Evolutionary conservation across 805 yeast genomes (phyloP), one percentile per base, ranked within the genome.

Genomic region (Candida suzukii): DNA sequence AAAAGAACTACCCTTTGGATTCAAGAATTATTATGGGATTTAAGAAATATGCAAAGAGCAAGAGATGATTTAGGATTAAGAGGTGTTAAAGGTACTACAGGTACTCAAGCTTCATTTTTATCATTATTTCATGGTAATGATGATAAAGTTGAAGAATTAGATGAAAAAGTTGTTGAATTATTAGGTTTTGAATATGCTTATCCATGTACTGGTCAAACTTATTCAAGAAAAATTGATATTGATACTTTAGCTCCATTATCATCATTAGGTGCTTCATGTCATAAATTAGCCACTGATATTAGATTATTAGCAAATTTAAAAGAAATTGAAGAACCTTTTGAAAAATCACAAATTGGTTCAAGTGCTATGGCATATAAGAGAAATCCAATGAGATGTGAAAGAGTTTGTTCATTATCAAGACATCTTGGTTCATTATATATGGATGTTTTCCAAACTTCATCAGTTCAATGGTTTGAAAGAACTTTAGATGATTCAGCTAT

Each of bases 401-500:
- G 99, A 67, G 97, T 93, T 45, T 93, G 99, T 71, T 93, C 99
- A n/a, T 76, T 93, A 51, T 80, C 98, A 18, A 86, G 99, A 72
- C 98, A 91, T 65, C 66, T 93, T 66, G 95, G 96, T 49, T 83
- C 95, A 16, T 71, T 88, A 53, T 85, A 83, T 69, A 88, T 74
- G 59, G 98, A 93, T 66, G 95, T 96, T 41, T 85, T 91, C 54
- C 93, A 88, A 68, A 93, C 99, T 38, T 95, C 98, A 8, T 83
- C 96, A 28, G 98, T 93, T 39, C 99, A 93, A 71, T 93, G 99
- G 99, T 93, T 93, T 62, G 99, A 93, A 73, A 86, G 99, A 72
- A 93, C 99, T 28, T 76, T 93, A 59, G 99, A 93, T 67, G 99
- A 93, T 67, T 84, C 95, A 43, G 99, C 99, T 40, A 91, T 91